phyloP scores from a whole-genome alignment of 495 filamentous ascomycete species.

The Hypoxylon fragiforme region DNA sequence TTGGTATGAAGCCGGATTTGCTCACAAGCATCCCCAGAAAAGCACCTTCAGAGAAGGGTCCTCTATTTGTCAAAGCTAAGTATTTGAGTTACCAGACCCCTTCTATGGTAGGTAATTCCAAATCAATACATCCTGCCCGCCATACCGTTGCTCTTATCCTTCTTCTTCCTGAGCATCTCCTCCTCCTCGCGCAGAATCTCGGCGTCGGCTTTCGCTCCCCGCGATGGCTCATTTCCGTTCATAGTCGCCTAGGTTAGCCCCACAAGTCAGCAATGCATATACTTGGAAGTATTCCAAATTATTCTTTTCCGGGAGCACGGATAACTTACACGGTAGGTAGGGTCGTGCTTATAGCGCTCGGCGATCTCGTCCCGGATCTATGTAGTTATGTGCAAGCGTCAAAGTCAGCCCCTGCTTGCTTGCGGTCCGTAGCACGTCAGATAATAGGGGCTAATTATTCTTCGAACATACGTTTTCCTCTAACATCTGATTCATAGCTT shows the following conservation, averaged over 20 bases:
- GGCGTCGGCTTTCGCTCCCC: constrained; percentile 71
- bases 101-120: background rate
- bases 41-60: no score
- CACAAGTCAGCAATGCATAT: no score
- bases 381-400: no score
- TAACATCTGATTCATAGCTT: constrained; percentile 32
- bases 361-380: constrained; percentile 27
- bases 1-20: no score
- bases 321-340: constrained; percentile 31
- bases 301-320: no score
- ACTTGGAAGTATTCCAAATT: no score
- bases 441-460: background rate
- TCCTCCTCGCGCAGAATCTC: constrained; percentile 72
- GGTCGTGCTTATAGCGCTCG: constrained; percentile 34
- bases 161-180: constrained; percentile 64
- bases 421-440: no score
- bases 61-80: no score
- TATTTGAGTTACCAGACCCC: background rate
- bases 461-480: constrained; percentile 24
- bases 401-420: no score
- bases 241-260: no score
- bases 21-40: no score
- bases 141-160: constrained; percentile 41
- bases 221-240: constrained; percentile 72
- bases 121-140: constrained; percentile 21